Evolutionary conservation across 1,139 yeast species (phyloP).

Genomic region (Pichia sp.): DNA sequence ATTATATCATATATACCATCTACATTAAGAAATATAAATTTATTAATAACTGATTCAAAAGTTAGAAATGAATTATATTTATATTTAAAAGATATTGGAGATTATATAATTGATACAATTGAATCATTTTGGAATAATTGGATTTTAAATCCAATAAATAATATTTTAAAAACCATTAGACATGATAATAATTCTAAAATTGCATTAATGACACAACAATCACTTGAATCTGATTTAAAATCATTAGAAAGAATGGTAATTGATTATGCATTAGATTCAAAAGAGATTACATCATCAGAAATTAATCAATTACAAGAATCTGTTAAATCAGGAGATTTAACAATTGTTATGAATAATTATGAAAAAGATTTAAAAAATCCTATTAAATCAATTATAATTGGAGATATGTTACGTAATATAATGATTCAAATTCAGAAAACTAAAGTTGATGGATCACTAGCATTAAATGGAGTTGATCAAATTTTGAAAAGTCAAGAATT

Average conservation of each 20-base stretch:
- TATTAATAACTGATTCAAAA: constrained; percentile 3
- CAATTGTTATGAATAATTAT: constrained; percentile 71
- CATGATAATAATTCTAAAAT: constrained; percentile 70
- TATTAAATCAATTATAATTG: constrained; percentile 53
- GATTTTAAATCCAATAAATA: constrained; percentile 72
- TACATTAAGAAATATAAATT: constrained; percentile 4
- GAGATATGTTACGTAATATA: constrained; percentile 68
- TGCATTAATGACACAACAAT: constrained; percentile 73
- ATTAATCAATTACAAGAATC: constrained; percentile 34
- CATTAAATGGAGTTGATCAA: constrained; percentile 85
- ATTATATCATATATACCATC: constrained; percentile 42
- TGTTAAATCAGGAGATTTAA: constrained; percentile 34
- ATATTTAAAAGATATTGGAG: constrained; percentile 11
- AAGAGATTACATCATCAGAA: constrained; percentile 25
- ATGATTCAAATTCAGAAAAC: constrained; percentile 90
- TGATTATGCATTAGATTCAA: constrained; percentile 53
- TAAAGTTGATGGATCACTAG: constrained; percentile 90
- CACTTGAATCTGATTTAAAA: constrained; percentile 68
- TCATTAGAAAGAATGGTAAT: constrained; percentile 85
- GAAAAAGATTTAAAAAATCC: constrained; percentile 74
- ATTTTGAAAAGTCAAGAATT: constrained; percentile 85
- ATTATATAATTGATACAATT: constrained; percentile 56
- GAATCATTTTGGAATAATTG: constrained; percentile 71
- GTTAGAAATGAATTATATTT: constrained; percentile 1
- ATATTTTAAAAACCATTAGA: constrained; percentile 71